These are phyloP conservation scores for Diaporthe longicolla DNA, from an alignment of 2,329 filamentous ascomycete species.

Conservation along the genomic window DNA sequence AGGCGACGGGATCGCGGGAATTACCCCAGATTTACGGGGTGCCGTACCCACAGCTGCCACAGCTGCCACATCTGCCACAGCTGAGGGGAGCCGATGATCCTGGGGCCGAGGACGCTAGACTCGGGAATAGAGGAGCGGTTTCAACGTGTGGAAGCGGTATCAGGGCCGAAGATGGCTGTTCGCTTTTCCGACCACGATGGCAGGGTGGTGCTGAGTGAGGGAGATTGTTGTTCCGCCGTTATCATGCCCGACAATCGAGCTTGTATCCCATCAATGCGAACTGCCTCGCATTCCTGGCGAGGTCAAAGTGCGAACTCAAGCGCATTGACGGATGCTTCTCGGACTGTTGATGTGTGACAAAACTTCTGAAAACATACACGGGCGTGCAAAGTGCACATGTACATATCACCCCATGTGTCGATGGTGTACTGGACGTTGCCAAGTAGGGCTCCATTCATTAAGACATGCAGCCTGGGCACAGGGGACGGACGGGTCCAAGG, in stretches of 20 bases:
- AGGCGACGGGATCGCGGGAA: slow-evolving; percentile 19
- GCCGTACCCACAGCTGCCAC: neutral
- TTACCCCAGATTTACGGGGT: slow-evolving; percentile 29
- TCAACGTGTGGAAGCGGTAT: neutral
- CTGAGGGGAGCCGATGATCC: neutral
- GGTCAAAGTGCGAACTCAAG: neutral
- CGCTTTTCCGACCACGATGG: slow-evolving; percentile 3
- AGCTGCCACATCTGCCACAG: neutral
- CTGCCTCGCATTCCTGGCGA: neutral
- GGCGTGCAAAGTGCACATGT: slow-evolving; percentile 1
- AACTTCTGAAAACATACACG: neutral
- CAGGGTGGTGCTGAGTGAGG: neutral
- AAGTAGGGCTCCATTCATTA: slow-evolving; percentile 24
- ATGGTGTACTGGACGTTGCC: neutral
- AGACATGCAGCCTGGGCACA: neutral
- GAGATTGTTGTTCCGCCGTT: slow-evolving; percentile 13
- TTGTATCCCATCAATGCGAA: neutral
- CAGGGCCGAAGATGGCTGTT: slow-evolving; percentile 23
- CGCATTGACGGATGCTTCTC: neutral
- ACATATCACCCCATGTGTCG: neutral
- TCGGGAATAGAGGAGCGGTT: slow-evolving; percentile 13
- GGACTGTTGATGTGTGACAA: neutral
- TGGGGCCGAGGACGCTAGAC: neutral
- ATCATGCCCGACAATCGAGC: neutral
- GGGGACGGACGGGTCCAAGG: too few species aligned